phyloP scores from a whole-genome alignment of 768 basidiomycete genomes.

The Gyrodon lividus region DNA sequence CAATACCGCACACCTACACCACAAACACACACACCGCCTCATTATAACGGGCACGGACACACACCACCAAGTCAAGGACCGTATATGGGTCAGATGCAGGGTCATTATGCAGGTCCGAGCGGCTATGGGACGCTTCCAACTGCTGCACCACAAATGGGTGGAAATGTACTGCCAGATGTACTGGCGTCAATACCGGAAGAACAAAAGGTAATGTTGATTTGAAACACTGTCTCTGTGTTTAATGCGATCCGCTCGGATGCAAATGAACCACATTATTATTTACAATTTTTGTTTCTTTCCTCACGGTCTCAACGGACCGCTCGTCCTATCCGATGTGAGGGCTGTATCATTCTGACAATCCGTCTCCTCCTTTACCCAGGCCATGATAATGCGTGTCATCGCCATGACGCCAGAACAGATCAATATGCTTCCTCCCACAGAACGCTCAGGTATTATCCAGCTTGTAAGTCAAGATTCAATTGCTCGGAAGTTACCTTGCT shows the following conservation, averaged over 20 bases:
- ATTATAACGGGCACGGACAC: slow-evolving; percentile 28
- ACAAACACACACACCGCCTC: slow-evolving; percentile 29
- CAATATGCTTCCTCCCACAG: slow-evolving; percentile 65
- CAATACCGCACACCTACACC: slow-evolving; percentile 38
- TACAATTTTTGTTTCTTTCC: background rate
- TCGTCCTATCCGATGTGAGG: background rate
- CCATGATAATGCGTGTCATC: slow-evolving; percentile 75
- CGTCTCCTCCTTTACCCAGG: slow-evolving; percentile 36
- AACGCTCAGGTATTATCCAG: slow-evolving; percentile 77
- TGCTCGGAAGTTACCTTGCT: slow-evolving; percentile 6
- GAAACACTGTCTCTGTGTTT: slow-evolving; percentile 4
- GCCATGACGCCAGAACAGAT: slow-evolving; percentile 86
- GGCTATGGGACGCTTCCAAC: slow-evolving; percentile 23
- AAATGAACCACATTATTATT: background rate
- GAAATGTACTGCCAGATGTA: slow-evolving; percentile 43
- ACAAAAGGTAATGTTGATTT: slow-evolving; percentile 51
- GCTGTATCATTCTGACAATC: slow-evolving; percentile 13
- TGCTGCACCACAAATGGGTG: slow-evolving; percentile 19
- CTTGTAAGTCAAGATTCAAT: slow-evolving; percentile 53
- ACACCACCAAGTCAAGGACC: slow-evolving; percentile 18
- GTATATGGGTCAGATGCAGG: slow-evolving; percentile 20
- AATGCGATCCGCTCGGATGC: background rate
- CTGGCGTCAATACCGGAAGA: slow-evolving; percentile 65
- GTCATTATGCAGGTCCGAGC: slow-evolving; percentile 17
- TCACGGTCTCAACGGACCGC: background rate